These are phyloP conservation scores for Ceratobasidium sp. DNA, from an alignment of 1,284 basidiomycete genomes.

Conservation along the genomic window DNA sequence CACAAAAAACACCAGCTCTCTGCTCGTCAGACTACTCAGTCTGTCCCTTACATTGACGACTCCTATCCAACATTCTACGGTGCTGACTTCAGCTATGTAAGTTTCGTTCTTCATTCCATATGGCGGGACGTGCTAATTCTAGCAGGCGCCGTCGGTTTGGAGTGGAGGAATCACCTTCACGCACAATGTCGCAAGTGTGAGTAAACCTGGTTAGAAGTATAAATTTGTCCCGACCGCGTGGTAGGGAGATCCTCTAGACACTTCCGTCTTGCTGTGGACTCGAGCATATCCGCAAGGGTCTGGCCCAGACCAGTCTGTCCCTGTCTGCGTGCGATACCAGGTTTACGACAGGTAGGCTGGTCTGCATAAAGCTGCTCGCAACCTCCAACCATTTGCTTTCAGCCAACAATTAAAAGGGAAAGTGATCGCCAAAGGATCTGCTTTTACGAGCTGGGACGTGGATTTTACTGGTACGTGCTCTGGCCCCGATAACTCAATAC, in stretches of 20 bases:
- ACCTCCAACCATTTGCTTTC: conserved; percentile 50
- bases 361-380: neutral
- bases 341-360: conserved; percentile 16
- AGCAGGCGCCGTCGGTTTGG: conserved; percentile 61
- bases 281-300: conserved; percentile 56
- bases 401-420: conserved; percentile 52
- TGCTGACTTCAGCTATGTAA: conserved; percentile 60
- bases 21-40: conserved; percentile 53
- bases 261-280: conserved; percentile 70
- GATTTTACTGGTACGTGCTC: conserved; percentile 57
- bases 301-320: conserved; percentile 61
- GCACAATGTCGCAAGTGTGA: conserved; percentile 55
- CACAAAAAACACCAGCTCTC: conserved; percentile 21
- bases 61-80: conserved; percentile 64
- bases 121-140: neutral
- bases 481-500: no score
- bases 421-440: conserved; percentile 58
- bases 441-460: conserved; percentile 68
- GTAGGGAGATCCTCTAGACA: conserved; percentile 66
- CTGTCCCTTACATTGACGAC: conserved; percentile 56
- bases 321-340: conserved; percentile 64
- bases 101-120: conserved; percentile 32
- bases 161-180: conserved; percentile 64
- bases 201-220: neutral
- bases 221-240: conserved; percentile 44